Evolutionary conservation across 306 rosid genomes (phyloP).

Genomic region (Begonia fuchsioides): DNA sequence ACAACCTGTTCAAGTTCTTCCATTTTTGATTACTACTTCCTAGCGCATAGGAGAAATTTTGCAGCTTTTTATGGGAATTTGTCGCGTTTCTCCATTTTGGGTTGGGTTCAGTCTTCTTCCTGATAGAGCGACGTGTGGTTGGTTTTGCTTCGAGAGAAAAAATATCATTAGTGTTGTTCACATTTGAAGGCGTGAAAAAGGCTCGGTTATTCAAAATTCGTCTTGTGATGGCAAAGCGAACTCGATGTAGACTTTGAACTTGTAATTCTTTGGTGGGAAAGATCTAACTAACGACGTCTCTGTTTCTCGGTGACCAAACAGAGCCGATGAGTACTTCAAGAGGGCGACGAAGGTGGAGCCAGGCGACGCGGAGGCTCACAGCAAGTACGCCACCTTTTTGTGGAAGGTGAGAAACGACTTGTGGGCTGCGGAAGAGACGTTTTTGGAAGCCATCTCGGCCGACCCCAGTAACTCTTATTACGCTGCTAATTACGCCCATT

Average conservation of each 20-base stretch:
- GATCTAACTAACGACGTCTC: background rate
- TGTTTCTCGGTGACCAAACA: slow-evolving; percentile 9
- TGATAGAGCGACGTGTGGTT: slow-evolving; percentile 1
- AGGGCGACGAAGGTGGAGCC: slow-evolving; percentile 29
- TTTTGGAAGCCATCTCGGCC: slow-evolving; percentile 44
- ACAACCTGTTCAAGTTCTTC: too few species aligned
- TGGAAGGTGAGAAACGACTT: slow-evolving; percentile 42
- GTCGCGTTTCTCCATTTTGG: too few species aligned
- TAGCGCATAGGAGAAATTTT: too few species aligned
- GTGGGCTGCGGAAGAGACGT: slow-evolving; percentile 57
- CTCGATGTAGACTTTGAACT: background rate
- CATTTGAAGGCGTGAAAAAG: background rate
- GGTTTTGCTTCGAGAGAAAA: background rate
- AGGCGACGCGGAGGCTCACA: slow-evolving; percentile 40
- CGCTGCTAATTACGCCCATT: slow-evolving; percentile 48
- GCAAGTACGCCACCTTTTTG: slow-evolving; percentile 56
- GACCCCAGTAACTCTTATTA: slow-evolving; percentile 35
- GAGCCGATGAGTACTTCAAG: slow-evolving; percentile 69
- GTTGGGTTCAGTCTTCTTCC: background rate
- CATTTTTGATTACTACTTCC: too few species aligned
- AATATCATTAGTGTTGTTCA: background rate
- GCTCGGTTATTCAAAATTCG: background rate
- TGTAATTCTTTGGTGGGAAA: background rate
- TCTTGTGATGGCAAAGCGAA: background rate
- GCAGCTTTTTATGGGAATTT: too few species aligned